Evolutionary conservation across 2,329 filamentous ascomycete species (phyloP), one percentile per base, ranked within the genome.

Genomic region (Botryotinia convoluta): DNA sequence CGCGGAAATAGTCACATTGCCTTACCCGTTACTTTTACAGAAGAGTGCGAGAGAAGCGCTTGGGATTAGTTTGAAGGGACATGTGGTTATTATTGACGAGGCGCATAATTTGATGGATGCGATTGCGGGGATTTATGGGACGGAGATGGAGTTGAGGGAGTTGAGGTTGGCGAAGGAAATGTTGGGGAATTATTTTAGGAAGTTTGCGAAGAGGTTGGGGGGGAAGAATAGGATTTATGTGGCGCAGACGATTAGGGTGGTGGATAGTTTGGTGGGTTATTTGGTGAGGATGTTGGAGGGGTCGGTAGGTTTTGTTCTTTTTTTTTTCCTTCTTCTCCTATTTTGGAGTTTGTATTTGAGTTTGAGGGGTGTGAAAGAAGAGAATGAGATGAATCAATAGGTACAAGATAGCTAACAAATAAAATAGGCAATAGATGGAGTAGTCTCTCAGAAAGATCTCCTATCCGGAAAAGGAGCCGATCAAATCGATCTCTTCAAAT

Each of bases 71-170:
- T 83, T 99, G 14, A 94, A 97, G 78, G 90, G 91, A 8, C 96
- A 97, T 79, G 86, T 99, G 0, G 90, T 99, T n/a, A 92, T 99
- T 39, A 93, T 99, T 65, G 96, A 99, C 77, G 96, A 99, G 84
- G 96, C 96, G 0, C 96, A 99, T 81, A 99, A 99, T 80, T 88
- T 99, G 70, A 97, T 98, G 92, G 95, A 98, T 81, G 94, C 95
- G 0, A 93, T 99, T 63, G 89, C 93, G 26, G 92, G 91, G 63
- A 96, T 97, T 48, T 91, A 98, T 81, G 95, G 95, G 0, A 89
- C 93, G 0, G 89, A 92, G 51, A 87, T 98, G 32, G 89, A 89
- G 3, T 84, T 97, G 6, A 84, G 84, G 39, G 94, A 98, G 75
- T 84, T 98, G 29, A 89, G 89, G 68, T 87, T 88, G 74, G 93